Evolutionary conservation across 2,329 filamentous ascomycete genomes (phyloP), one percentile per base, ranked within the genome.

Genomic region (Fusarium sp.): DNA sequence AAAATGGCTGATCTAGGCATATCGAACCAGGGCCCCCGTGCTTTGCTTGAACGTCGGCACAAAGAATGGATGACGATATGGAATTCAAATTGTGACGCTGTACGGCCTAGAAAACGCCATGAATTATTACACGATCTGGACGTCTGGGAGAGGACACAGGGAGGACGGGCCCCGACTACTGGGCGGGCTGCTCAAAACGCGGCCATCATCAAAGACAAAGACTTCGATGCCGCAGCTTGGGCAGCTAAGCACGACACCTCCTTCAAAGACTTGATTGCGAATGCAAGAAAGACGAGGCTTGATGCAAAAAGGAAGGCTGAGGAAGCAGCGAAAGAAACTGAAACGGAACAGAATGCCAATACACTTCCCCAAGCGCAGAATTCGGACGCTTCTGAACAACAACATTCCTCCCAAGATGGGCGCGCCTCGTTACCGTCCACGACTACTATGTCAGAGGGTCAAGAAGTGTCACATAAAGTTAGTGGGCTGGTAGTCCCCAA

Each of bases 81-180:
- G 92, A 99, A 99, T 79, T 93, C 97, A 14, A 99, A 99, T 78
- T 97, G 94, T 81, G 96, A 99, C 79, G 92, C 95, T 4, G 88
- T 87, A 38, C 83, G 84, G 3, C 94, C 94, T 0, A 92, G 91
- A 77, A 84, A 85, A 14, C 93, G 92, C 69, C 77, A 82, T 9
- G 91, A 96, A 61, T 80, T 99, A 7, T 80, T 97, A 18, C 88
- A 88, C 16, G 95, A 98, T 65, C 80, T 99, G 15, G 92, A 95
- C 24, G 81, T 88, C 2, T 98, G 96, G 95, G 96, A 99, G 80
- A 87, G 90, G 46, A 95, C 92, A 0, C 90, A 97, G 69, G 93
- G 93, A 11, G 87, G 88, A 3, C 83, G 84, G 49, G 88, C 88
- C 9, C 80, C 83, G 14, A 81, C 81, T 6, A 80, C 66, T 24